Conservation (phyloP, 2,329 filamentous ascomycete species). For the Achaetomium macrosporum region DNA sequence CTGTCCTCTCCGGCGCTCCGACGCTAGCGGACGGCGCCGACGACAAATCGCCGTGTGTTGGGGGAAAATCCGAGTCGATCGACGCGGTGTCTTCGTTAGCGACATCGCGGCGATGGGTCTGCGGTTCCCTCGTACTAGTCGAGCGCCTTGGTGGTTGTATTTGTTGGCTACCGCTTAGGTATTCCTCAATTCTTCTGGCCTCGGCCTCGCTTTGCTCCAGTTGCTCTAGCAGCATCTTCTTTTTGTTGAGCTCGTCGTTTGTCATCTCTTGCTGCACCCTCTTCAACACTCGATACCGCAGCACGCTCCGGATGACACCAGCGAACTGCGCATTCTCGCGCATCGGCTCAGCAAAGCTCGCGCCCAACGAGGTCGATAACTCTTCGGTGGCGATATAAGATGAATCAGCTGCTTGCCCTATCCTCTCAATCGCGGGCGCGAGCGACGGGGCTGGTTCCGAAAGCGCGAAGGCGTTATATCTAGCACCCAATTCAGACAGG, state of each 20-base stretch:
- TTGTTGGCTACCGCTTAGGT: slow-evolving; percentile 69
- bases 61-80: slow-evolving; percentile 93
- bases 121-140: slow-evolving; percentile 48
- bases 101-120: slow-evolving; percentile 48
- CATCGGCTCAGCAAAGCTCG: slow-evolving; percentile 96
- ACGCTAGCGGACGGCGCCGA: slow-evolving; percentile 69
- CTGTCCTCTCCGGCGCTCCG: slow-evolving; percentile 54
- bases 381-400: slow-evolving; percentile 96
- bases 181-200: slow-evolving; percentile 88
- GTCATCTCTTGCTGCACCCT: slow-evolving; percentile 97
- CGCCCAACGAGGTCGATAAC: slow-evolving; percentile 77
- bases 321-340: slow-evolving; percentile 96
- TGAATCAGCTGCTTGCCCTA: slow-evolving; percentile 90
- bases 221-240: slow-evolving; percentile 72
- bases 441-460: slow-evolving; percentile 87
- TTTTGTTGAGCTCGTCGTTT: slow-evolving; percentile 84
- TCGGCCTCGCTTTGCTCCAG: slow-evolving; percentile 92
- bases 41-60: slow-evolving; percentile 70
- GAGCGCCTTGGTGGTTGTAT: slow-evolving; percentile 62
- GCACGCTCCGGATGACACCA: slow-evolving; percentile 80
- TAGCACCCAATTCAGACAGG: slow-evolving; percentile 86
- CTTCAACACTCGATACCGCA: slow-evolving; percentile 87
- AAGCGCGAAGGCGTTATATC: slow-evolving; percentile 93
- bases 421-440: slow-evolving; percentile 85
- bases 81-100: slow-evolving; percentile 74